Conservation (phyloP, 192 early-diverging fungal genomes). For the Chytriomyces sp. region DNA sequence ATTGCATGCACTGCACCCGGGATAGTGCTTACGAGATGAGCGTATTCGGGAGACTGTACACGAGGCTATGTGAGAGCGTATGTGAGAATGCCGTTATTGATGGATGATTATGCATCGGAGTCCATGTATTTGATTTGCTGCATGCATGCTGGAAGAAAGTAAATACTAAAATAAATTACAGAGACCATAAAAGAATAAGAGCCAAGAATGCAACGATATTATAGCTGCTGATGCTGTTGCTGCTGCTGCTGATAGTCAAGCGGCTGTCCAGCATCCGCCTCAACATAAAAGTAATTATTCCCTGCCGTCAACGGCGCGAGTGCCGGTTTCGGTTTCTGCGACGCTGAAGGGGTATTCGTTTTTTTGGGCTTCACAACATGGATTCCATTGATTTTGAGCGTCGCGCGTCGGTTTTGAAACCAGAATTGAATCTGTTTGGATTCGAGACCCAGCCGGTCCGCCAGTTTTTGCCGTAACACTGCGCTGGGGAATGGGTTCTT, state of each 20-base stretch:
- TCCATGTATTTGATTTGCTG: too few species aligned
- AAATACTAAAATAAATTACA: constrained; percentile 3
- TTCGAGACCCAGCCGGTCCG: constrained; percentile 20
- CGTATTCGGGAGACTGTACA: too few species aligned
- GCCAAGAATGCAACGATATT: not conserved
- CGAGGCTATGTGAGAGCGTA: too few species aligned
- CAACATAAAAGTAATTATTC: not conserved
- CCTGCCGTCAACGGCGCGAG: not conserved
- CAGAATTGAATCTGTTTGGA: constrained; percentile 32
- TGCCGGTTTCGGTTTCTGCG: not conserved
- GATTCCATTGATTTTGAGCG: constrained; percentile 25
- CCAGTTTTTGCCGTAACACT: constrained; percentile 1
- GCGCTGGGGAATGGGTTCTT: constrained; percentile 22
- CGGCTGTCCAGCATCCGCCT: not conserved
- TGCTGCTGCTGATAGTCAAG: not conserved
- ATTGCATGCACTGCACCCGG: too few species aligned
- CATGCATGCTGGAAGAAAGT: not conserved
- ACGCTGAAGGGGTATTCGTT: not conserved
- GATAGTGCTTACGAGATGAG: too few species aligned
- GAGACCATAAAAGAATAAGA: not conserved
- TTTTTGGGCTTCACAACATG: constrained; percentile 27
- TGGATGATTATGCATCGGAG: too few species aligned
- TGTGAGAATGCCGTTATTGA: too few species aligned
- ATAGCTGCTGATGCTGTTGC: not conserved
- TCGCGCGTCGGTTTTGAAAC: constrained; percentile 33